Evolutionary conservation across 2,329 filamentous ascomycete species (phyloP).

Genomic region (Madurella mycetomatis): DNA sequence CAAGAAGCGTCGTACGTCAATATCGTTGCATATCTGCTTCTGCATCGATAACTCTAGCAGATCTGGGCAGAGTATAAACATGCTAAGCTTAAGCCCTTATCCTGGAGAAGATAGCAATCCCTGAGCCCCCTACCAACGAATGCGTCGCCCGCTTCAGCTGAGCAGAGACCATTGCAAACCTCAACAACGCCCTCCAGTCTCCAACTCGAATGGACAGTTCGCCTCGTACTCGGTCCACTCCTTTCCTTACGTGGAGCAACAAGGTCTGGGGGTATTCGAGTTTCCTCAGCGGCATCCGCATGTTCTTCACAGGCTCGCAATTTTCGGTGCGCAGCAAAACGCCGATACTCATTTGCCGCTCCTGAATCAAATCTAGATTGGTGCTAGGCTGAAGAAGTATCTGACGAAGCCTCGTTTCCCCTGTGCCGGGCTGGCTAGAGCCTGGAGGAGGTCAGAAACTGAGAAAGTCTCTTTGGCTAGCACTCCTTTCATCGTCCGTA

Average conservation of each 20-base stretch:
- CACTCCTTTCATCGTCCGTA: not conserved
- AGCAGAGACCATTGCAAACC: slow-evolving; percentile 68
- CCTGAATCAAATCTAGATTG: slow-evolving; percentile 61
- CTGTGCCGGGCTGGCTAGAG: slow-evolving; percentile 71
- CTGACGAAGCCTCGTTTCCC: slow-evolving; percentile 68
- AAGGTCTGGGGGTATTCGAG: slow-evolving; percentile 71
- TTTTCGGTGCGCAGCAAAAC: slow-evolving; percentile 68
- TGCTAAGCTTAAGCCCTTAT: slow-evolving; percentile 32
- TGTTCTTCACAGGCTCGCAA: slow-evolving; percentile 49
- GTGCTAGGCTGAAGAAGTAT: slow-evolving; percentile 76
- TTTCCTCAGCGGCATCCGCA: slow-evolving; percentile 49
- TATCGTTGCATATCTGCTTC: slow-evolving; percentile 49
- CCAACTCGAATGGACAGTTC: slow-evolving; percentile 55
- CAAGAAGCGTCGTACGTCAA: slow-evolving; percentile 57
- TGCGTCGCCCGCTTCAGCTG: slow-evolving; percentile 62
- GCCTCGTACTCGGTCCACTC: slow-evolving; percentile 54
- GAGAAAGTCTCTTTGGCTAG: slow-evolving; percentile 72
- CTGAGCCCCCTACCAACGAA: slow-evolving; percentile 51
- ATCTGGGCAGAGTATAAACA: not conserved
- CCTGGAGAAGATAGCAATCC: slow-evolving; percentile 50
- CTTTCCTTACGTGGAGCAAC: slow-evolving; percentile 70
- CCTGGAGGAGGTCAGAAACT: slow-evolving; percentile 75
- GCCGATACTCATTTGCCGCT: slow-evolving; percentile 66
- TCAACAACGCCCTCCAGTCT: slow-evolving; percentile 66
- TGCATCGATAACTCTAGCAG: slow-evolving; percentile 3